Conservation (phyloP, 1,284 basidiomycete genomes). For the Sanghuangporus weigelae region DNA sequence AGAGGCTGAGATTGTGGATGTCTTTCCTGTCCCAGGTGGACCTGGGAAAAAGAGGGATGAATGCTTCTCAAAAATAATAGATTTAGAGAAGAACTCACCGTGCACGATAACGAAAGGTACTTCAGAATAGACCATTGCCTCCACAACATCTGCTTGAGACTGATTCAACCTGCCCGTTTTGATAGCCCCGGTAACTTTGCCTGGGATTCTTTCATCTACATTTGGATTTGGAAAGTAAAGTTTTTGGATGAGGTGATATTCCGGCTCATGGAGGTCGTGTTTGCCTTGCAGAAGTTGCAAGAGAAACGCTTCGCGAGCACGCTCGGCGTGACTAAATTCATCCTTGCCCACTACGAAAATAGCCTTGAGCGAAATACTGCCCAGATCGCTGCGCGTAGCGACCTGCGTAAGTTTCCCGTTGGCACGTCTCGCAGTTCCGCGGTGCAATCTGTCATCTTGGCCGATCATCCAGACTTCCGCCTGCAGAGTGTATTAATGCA, state of each 20-base stretch:
- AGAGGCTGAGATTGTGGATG: slow-evolving; percentile 27
- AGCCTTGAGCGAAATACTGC: slow-evolving; percentile 20
- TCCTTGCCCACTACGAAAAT: slow-evolving; percentile 34
- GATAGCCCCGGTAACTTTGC: background rate
- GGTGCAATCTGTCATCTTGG: slow-evolving; percentile 23
- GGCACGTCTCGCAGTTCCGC: slow-evolving; percentile 24
- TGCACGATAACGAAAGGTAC: slow-evolving; percentile 28
- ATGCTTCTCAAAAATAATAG: background rate
- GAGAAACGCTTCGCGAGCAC: slow-evolving; percentile 32
- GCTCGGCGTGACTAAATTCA: slow-evolving; percentile 31
- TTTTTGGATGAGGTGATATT: slow-evolving; percentile 25
- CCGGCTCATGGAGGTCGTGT: slow-evolving; percentile 23
- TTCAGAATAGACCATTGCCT: slow-evolving; percentile 25
- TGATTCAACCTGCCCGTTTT: slow-evolving; percentile 23
- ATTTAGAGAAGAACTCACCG: slow-evolving; percentile 21
- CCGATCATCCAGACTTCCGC: slow-evolving; percentile 28
- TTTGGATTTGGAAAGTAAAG: slow-evolving; percentile 30
- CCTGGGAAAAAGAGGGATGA: slow-evolving; percentile 15
- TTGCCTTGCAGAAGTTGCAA: slow-evolving; percentile 27
- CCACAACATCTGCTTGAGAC: slow-evolving; percentile 26
- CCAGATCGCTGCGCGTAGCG: slow-evolving; percentile 20
- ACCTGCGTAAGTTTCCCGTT: slow-evolving; percentile 29
- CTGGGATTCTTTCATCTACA: background rate
- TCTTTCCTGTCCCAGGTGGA: slow-evolving; percentile 32
- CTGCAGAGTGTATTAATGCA: slow-evolving; percentile 18